Base-by-base conservation (phyloP, 352 stramenopile genomes). In the Globisporangium acanthophoron region DNA sequence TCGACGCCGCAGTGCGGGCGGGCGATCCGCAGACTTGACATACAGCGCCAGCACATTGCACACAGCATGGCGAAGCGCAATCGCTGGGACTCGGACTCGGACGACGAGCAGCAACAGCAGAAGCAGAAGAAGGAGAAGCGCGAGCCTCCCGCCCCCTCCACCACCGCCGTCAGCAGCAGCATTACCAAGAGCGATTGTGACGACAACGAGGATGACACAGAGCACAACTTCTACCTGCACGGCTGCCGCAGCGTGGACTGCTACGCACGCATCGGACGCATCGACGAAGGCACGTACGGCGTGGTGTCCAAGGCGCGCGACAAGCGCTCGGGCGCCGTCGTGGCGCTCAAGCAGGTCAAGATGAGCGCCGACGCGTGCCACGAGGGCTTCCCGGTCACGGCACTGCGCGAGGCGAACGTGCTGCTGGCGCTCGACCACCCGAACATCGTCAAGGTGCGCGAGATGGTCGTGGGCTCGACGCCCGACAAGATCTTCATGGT, bases 241-340 rank as follows among this genome's bases (percentile, higher is more conserved):
- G 93, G 94, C 51, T 99, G 94, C 64, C 88, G 96, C 41, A 97
- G 87, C 52, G 96, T 99, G 41, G 93, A 98, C 56, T 92, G 76
- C 55, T 99, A 99, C 60, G 88, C 97, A 57, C 81, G 94, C 7
- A 88, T 99, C 27, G 81, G 80, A 37, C 94, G 92, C 57, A 93
- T 99, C 51, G 94, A 97, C 52, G 92, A 99, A 76, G 96, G 96
- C 3, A 98, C 96, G 21, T 99, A 99, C 67, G 96, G 96, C 5
- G 89, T 98, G 54, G 96, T 99, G 3, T 99, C 94, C 63, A 97
- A 96, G 57, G 96, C 93, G 35, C 73, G 81, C 16, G 94, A 98
- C 65, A 92, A 96, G 37, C 62, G 69, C 43, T 96, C 88, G 7
- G 78, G 85, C 37, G 82, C 98, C 60, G 92, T 98, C 47, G 94